phyloP scores from a whole-genome alignment of 2,329 filamentous ascomycete genomes.

The Hortaea werneckii region DNA sequence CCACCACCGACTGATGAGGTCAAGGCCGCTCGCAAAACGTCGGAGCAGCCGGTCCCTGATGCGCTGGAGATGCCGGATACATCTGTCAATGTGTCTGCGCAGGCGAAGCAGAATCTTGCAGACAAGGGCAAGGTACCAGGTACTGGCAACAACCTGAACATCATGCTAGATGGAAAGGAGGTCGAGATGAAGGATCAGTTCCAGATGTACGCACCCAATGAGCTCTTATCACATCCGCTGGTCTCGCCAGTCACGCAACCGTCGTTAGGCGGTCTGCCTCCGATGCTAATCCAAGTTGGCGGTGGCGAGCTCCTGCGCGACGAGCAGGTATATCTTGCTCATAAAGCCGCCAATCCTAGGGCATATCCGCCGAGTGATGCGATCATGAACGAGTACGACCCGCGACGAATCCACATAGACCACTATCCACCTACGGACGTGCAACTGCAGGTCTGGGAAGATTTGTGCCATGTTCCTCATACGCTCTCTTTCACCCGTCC shows the following conservation, averaged over 20 bases:
- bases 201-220: constrained; percentile 77
- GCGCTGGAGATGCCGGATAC: constrained; percentile 21
- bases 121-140: constrained; percentile 15
- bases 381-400: constrained; percentile 53
- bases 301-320: constrained; percentile 84
- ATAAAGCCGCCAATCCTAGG: constrained; percentile 80
- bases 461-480: constrained; percentile 83
- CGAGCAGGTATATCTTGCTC: constrained; percentile 89
- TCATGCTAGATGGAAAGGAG: constrained; percentile 60
- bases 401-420: constrained; percentile 42
- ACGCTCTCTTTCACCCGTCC: constrained; percentile 94
- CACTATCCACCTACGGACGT: constrained; percentile 78
- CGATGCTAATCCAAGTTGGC: constrained; percentile 70
- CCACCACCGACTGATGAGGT: constrained; percentile 62
- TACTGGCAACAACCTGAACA: constrained; percentile 40
- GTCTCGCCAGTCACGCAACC: constrained; percentile 85
- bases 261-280: constrained; percentile 79
- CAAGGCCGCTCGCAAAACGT: constrained; percentile 12
- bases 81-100: neutral
- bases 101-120: constrained; percentile 2
- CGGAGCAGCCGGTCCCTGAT: constrained; percentile 13
- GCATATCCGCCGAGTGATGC: constrained; percentile 61
- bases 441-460: constrained; percentile 91
- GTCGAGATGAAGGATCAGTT: constrained; percentile 83
- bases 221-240: constrained; percentile 72